Evolutionary conservation across 768 basidiomycete genomes (phyloP).

Genomic region (Suillus fuscotomentosus): DNA sequence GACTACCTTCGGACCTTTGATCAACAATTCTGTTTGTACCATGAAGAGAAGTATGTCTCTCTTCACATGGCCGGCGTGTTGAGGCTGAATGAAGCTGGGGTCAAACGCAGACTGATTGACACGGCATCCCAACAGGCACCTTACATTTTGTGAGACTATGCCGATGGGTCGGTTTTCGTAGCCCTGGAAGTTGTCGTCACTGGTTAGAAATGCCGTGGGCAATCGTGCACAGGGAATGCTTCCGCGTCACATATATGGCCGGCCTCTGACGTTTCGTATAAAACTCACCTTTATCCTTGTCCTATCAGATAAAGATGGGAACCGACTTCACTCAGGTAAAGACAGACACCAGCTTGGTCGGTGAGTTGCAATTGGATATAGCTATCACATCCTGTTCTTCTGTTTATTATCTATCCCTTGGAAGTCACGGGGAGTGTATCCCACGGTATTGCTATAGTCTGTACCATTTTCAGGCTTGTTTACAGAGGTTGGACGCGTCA

Average conservation of each 20-base stretch:
- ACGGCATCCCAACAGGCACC: not conserved
- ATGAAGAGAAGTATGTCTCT: not conserved
- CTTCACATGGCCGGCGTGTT: not conserved
- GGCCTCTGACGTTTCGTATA: too few species aligned
- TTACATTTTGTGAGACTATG: not conserved
- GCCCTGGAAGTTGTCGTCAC: not conserved
- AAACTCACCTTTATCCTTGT: not conserved
- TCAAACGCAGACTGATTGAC: not conserved
- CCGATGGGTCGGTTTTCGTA: not conserved
- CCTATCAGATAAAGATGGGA: not conserved
- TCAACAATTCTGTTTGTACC: not conserved
- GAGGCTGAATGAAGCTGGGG: not conserved
- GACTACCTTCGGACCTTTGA: not conserved
- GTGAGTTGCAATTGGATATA: not conserved
- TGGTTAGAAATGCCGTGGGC: not conserved
- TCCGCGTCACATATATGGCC: not conserved
- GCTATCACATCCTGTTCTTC: not conserved
- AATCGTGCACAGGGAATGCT: not conserved
- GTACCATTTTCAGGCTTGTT: not conserved
- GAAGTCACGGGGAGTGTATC: slow-evolving; percentile 15
- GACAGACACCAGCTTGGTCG: too few species aligned
- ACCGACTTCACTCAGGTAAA: too few species aligned
- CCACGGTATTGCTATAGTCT: slow-evolving; percentile 9
- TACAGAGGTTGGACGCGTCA: not conserved
- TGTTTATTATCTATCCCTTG: not conserved